Evolutionary conservation across 108 stramenopile species (phyloP).

Genomic region (Fistulifera solaris): DNA sequence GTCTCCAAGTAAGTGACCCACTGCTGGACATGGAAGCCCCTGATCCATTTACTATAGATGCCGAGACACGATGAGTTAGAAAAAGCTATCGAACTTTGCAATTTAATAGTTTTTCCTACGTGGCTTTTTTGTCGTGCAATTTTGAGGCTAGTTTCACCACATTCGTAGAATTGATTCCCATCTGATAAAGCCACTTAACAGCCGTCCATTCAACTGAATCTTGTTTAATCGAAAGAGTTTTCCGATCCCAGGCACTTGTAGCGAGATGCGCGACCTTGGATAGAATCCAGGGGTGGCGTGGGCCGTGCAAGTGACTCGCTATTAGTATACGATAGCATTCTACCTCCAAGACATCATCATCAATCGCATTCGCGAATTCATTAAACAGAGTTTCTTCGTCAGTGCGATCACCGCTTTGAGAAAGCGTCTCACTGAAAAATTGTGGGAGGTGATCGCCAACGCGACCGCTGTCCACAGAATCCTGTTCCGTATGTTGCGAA

Average conservation of each 20-base stretch:
- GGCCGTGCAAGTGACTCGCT: not conserved
- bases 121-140: not conserved
- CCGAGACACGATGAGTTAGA: no score
- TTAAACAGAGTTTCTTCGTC: no score
- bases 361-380: no score
- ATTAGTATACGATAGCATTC: not conserved
- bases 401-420: no score
- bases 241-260: not conserved
- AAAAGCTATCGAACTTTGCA: no score
- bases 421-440: no score
- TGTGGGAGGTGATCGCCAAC: no score
- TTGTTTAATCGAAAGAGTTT: not conserved
- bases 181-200: conserved; percentile 2
- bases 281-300: no score
- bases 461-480: no score
- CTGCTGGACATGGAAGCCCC: conserved; percentile 26
- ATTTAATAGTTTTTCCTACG: no score
- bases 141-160: not conserved
- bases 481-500: no score
- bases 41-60: conserved; percentile 29
- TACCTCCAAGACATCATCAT: conserved; percentile 6
- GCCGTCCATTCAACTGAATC: conserved; percentile 1
- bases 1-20: conserved; percentile 18
- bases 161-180: not conserved
- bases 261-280: not conserved